Percentiles rank a stretch among this genome's conserved stretches.
phyloP scores from a whole-genome alignment of 2,329 filamentous ascomycete genomes.

The Lomentospora prolificans region DNA sequence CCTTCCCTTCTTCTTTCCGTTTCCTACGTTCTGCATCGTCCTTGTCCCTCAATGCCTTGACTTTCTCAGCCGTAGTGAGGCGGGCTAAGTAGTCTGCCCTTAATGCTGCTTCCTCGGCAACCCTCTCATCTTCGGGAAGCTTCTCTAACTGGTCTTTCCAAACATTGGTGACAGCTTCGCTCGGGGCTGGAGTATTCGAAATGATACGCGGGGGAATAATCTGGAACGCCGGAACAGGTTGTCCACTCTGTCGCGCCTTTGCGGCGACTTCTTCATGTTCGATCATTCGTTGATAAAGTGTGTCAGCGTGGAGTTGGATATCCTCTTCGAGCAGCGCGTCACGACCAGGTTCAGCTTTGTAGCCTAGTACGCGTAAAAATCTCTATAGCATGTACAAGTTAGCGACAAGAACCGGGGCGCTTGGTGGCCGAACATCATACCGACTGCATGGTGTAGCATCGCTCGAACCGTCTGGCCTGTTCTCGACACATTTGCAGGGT shows the following conservation, averaged over 20 bases:
- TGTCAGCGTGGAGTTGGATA: slow-evolving; percentile 93
- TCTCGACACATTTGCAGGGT: slow-evolving; percentile 70
- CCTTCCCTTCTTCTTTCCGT: slow-evolving; percentile 37
- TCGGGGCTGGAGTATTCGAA: slow-evolving; percentile 11
- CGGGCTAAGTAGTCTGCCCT: slow-evolving; percentile 53
- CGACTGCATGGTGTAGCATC: slow-evolving; percentile 82
- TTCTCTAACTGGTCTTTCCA: slow-evolving; percentile 48
- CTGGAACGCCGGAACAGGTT: slow-evolving; percentile 48
- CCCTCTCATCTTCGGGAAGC: slow-evolving; percentile 46
- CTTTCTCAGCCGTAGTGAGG: slow-evolving; percentile 44
- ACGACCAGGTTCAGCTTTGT: slow-evolving; percentile 59
- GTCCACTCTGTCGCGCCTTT: slow-evolving; percentile 53
- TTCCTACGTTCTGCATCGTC: slow-evolving; percentile 41
- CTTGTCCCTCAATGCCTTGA: slow-evolving; percentile 46
- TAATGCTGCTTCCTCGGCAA: slow-evolving; percentile 54
- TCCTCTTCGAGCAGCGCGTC: slow-evolving; percentile 65
- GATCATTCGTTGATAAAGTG: slow-evolving; percentile 78
- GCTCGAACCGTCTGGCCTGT: slow-evolving; percentile 68
- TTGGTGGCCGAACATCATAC: slow-evolving; percentile 34
- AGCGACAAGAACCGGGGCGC: neutral
- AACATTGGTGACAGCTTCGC: slow-evolving; percentile 25
- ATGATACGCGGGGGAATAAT: slow-evolving; percentile 30
- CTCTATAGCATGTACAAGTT: slow-evolving; percentile 37
- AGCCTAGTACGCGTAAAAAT: slow-evolving; percentile 84
- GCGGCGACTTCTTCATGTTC: slow-evolving; percentile 69